Evolutionary conservation across 176 grass and related monocot species (phyloP), one percentile per base, ranked within the genome.

Genomic region (Avena atlantica): DNA sequence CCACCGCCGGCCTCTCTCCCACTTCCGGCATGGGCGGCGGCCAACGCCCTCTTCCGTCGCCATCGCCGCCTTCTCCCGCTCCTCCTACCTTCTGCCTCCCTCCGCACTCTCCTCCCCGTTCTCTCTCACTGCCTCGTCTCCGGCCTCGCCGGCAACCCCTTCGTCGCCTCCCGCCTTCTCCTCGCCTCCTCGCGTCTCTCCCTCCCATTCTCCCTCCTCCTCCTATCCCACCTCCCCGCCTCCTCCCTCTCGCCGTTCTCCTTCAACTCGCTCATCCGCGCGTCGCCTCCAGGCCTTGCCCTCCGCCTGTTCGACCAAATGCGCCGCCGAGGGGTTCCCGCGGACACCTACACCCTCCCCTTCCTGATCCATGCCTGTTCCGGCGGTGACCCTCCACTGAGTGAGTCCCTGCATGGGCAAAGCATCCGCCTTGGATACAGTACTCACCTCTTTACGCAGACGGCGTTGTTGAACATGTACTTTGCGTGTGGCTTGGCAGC

Each of bases 221-320:
- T 91, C 59, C 83, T 88, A 14, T 67, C 86, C 75, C 58, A 80
- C 17, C 84, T 91, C 31, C 87, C 89, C 20, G 8, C 44, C 12
- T 85, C 88, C 45, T 77, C 93, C 20, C 83, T 71, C 31, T 78
- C 79, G 3, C 4, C 89, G 0, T 95, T 93, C 84, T 89, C 89
- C 52, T 93, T 88, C 87, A 95, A 95, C 81, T 91, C 93, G 15
- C 62, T 95, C 72, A 95, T 95, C 68, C 82, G 91, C 61, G 89
- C 62, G 0, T 88, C 90, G 59, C 60, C 81, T 17, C 52, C 77
- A 29, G 0, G 51, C 14, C 7, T 80, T 19, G 81, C 89, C 42
- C 88, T 95, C 61, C 40, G 19, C 27, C 19, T 95, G 59, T 95
- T 85, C 71, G 67, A 55, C 25, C 81, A 93, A 73, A 93, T 95